A percentile compares a stretch with the other conserved stretches of the same genome.
phyloP scores from a whole-genome alignment of 768 basidiomycete genomes.

The Rhizopogon salebrosus region DNA sequence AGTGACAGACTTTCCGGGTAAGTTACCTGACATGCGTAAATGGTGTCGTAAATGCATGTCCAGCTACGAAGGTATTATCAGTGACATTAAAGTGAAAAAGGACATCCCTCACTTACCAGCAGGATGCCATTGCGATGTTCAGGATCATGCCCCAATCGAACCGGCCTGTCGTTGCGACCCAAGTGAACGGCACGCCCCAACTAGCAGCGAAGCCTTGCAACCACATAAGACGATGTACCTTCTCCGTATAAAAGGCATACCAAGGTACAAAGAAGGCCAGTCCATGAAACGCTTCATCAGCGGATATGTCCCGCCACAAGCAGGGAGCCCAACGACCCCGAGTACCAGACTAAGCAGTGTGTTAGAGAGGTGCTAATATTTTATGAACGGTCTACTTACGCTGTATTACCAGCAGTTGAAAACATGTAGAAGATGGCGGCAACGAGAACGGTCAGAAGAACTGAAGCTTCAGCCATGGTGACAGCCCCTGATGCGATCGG shows the following conservation, averaged over 20 bases:
- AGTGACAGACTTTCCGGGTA: neutral
- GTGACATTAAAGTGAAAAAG: neutral
- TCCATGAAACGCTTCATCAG: slow-evolving; percentile 24
- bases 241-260: slow-evolving; percentile 3
- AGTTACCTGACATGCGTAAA: slow-evolving; percentile 68
- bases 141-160: neutral
- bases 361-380: neutral
- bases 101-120: neutral
- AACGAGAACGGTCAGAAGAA: slow-evolving; percentile 32
- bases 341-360: slow-evolving; percentile 7
- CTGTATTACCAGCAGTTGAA: slow-evolving; percentile 6
- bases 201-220: neutral
- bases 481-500: slow-evolving; percentile 47
- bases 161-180: neutral
- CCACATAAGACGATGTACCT: neutral
- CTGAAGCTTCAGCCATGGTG: slow-evolving; percentile 34
- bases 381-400: neutral
- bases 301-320: slow-evolving; percentile 19
- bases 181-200: neutral
- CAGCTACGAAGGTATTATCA: neutral
- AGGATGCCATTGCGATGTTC: neutral
- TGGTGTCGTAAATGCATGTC: slow-evolving; percentile 38
- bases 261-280: slow-evolving; percentile 27
- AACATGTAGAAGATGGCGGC: slow-evolving; percentile 5
- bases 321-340: slow-evolving; percentile 16